These are phyloP conservation scores for Cyberlindnera samutprakarnensis DNA, from an alignment of 805 yeast species.

Conservation along the genomic window DNA sequence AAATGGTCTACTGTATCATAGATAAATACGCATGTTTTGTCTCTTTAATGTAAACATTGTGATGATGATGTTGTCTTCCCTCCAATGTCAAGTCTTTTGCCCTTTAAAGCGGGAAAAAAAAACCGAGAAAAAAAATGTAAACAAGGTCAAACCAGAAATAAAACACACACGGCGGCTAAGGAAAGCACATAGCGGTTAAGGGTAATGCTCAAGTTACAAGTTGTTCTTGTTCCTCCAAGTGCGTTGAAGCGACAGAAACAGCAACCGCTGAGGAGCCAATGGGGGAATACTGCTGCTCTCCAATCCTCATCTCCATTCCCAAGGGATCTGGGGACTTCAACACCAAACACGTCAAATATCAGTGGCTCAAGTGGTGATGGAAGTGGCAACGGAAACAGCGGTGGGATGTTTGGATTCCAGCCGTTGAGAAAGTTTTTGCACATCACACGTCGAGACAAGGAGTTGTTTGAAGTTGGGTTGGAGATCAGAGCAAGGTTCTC, in stretches of 20 bases:
- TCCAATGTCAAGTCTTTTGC: too few relatives aligned
- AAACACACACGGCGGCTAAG: too few relatives aligned
- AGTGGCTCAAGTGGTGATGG: neutral
- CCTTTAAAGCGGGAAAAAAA: too few relatives aligned
- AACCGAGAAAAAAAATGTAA: too few relatives aligned
- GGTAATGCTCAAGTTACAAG: constrained; percentile 37
- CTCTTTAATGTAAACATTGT: too few relatives aligned
- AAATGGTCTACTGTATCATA: too few relatives aligned
- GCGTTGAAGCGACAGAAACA: constrained; percentile 16
- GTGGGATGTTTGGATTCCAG: constrained; percentile 10
- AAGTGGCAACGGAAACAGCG: constrained; percentile 1
- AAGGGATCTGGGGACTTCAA: constrained; percentile 28
- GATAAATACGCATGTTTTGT: too few relatives aligned
- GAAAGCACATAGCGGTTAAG: too few relatives aligned
- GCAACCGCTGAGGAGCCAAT: constrained; percentile 1
- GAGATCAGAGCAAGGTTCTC: constrained; percentile 50
- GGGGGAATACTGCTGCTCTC: constrained; percentile 2
- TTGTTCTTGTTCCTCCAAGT: constrained; percentile 36
- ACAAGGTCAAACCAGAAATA: too few relatives aligned
- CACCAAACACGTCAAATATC: constrained; percentile 25
- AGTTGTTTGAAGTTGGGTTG: constrained; percentile 40
- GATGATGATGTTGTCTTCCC: too few relatives aligned
- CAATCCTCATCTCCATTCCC: constrained; percentile 9
- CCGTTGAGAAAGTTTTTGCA: constrained; percentile 50
- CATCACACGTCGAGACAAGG: constrained; percentile 42